Base-by-base conservation (phyloP, 345 rosid species). In the Hibiscus trionum region DNA sequence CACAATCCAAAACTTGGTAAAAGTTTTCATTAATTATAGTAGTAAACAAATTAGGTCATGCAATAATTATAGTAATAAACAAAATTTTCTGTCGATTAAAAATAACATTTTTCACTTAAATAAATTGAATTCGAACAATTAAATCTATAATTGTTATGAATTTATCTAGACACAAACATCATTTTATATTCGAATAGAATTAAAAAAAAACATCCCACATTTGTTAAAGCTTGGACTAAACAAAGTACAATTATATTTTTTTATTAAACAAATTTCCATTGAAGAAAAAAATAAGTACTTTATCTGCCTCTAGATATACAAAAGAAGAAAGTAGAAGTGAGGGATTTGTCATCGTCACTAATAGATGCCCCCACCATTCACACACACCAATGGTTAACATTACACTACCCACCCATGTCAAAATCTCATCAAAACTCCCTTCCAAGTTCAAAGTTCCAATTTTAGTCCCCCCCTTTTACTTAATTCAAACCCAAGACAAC, bases 401-500 rank as follows among this genome's bases (percentile, higher is more conserved):
- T 49, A 19, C 26, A 55, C n/a, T 12, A 19, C 11, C 24, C 59
- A 55, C 19, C 10, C 11, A 4, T 35, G 42, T 37, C 60, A 58
- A 58, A 58, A 58, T 24, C 61, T 58, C 14, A 24, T 58, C 33
- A 58, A 24, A 24, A 9, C 5, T 27, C 61, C 59, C 59, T n/a
- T 1, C 24, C 59, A 21, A 12, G 3, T 47, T 14, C 59, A 55
- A 55, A 17, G 3, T 55, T 47, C 53, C 14, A 47, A 7, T 37
- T 37, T 37, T 37, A 37, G 42, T 37, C 42, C 26, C 26, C 21
- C 11, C 2, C 10, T 17, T 55, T 55, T 19, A n/a, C 1, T 19
- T 17, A 3, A 14, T 55, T 57, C 17, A 29, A 70, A 66, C 37
- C 72, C 80, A 26, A 85, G 77, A 46, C 37, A 47, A 47, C 21